Evolutionary conservation across 2,329 filamentous ascomycete species (phyloP).

Genomic region (Bertia moriformis): DNA sequence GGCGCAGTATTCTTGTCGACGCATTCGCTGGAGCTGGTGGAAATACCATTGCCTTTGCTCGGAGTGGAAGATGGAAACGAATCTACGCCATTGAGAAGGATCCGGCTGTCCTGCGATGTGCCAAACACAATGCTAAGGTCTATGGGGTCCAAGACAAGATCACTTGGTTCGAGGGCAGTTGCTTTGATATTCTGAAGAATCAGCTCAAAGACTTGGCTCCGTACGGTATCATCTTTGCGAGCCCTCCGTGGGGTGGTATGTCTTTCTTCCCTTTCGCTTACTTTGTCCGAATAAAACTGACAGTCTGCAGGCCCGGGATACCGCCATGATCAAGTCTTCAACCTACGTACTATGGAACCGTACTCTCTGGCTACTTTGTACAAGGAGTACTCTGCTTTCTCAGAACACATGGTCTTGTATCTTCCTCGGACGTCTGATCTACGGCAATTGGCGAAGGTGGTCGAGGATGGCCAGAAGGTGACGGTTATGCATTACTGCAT

Average conservation of each 20-base stretch:
- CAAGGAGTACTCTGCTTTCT: conserved; percentile 35
- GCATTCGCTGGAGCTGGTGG: conserved; percentile 84
- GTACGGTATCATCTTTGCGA: neutral
- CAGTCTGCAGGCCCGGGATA: conserved; percentile 35
- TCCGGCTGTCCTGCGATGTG: conserved; percentile 66
- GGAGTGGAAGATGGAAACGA: conserved; percentile 62
- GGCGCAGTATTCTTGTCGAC: conserved; percentile 56
- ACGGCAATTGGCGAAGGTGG: conserved; percentile 55
- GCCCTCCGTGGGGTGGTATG: neutral
- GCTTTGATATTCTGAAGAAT: conserved; percentile 56
- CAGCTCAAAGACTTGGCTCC: conserved; percentile 7
- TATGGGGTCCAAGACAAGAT: conserved; percentile 70
- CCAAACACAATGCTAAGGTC: conserved; percentile 76
- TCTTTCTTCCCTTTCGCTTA: neutral
- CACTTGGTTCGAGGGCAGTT: conserved; percentile 76
- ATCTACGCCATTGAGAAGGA: conserved; percentile 86
- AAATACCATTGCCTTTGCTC: conserved; percentile 88
- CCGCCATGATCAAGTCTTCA: conserved; percentile 54
- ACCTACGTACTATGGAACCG: conserved; percentile 74
- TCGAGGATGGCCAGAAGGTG: conserved; percentile 28
- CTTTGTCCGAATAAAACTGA: neutral
- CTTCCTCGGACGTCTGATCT: conserved; percentile 76
- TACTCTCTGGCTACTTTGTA: conserved; percentile 58
- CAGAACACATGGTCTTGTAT: conserved; percentile 55
- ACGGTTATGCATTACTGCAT: conserved; percentile 84